Base-by-base conservation (phyloP, 1,284 basidiomycete species). In the Schizopora paradoxa region DNA sequence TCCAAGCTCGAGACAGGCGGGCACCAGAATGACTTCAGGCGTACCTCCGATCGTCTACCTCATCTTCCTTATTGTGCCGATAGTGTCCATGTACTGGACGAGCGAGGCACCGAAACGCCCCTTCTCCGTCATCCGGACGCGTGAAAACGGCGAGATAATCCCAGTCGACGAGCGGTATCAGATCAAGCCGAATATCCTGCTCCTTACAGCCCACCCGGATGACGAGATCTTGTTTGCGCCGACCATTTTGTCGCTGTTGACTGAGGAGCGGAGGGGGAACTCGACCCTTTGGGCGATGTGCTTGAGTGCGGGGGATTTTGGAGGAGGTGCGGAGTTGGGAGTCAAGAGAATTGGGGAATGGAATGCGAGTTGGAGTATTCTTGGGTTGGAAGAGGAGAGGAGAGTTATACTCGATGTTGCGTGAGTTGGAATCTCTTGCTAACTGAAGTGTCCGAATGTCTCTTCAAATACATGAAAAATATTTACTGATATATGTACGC, bases 1-100 rank as follows among this genome's bases (percentile, higher is more conserved):
- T n/a, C n/a, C n/a, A n/a, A n/a, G n/a, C n/a, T n/a, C n/a, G n/a
- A n/a, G n/a, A n/a, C n/a, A n/a, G n/a, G n/a, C n/a, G n/a, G n/a
- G n/a, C n/a, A n/a, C n/a, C n/a, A n/a, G n/a, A n/a, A n/a, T n/a
- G n/a, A n/a, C n/a, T n/a, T n/a, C n/a, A n/a, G n/a, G n/a, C n/a
- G n/a, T n/a, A n/a, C n/a, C 38, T 13, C 11, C 42, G 5, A 7
- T 35, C 2, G 34, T 41, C 38, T 34, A 34, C 14, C 40, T 46
- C 13, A 28, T 51, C 29, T 46, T 51, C 45, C 22, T 51, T 11
- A 34, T 51, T 23, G 18, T 38, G 11, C 49, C 49, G 1, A 28
- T 51, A 5, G 5, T 51, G 8, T 43, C 44, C n/a, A 38, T 47
- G 41, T 36, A 47, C 7, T 47, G 45, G 45, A 51, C 34, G 5